A percentile compares a stretch with the other conserved stretches of the same genome.
phyloP scores from a whole-genome alignment of 768 basidiomycete species.

The Rubroboletus satanas region DNA sequence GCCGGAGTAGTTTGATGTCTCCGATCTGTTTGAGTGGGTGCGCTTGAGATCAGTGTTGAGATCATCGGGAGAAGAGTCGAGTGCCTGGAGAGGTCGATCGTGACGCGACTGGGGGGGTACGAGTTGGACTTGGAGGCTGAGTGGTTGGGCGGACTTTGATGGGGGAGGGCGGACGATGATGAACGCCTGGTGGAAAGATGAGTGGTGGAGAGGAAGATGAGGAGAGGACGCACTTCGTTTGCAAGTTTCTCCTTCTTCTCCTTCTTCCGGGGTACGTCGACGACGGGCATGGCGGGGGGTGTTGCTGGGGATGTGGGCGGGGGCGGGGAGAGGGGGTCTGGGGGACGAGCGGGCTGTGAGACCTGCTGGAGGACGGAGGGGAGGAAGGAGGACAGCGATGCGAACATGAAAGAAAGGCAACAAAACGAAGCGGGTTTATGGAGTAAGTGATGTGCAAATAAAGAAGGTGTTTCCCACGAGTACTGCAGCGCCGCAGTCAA shows the following conservation, averaged over 20 bases:
- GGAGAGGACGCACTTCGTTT: conserved; percentile 42
- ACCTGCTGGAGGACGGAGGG: conserved; percentile 48
- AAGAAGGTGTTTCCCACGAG: conserved; percentile 15
- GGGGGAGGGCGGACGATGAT: conserved; percentile 91
- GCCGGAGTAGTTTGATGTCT: conserved; percentile 41
- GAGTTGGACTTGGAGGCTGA: conserved; percentile 90
- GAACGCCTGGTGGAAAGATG: conserved; percentile 57
- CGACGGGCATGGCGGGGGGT: conserved; percentile 16
- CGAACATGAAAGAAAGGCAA: conserved; percentile 40
- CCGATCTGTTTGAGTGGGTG: conserved; percentile 48
- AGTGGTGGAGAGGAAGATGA: conserved; percentile 5
- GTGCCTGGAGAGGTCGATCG: conserved; percentile 42
- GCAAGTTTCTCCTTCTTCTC: conserved; percentile 33
- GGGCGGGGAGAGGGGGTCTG: conserved; percentile 16
- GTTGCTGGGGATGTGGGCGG: neutral
- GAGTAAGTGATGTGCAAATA: neutral
- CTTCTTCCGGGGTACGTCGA: conserved; percentile 42
- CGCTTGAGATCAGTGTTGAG: conserved; percentile 26
- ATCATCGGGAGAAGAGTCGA: conserved; percentile 38
- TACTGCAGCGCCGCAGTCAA: neutral
- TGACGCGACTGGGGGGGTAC: conserved; percentile 56
- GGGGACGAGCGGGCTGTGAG: conserved; percentile 19
- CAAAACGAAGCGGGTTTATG: conserved; percentile 12
- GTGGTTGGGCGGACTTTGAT: conserved; percentile 75
- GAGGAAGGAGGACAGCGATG: conserved; percentile 48